Conservation (phyloP, 2,329 filamentous ascomycete species). For the Neopestalotiopsis clavispora region DNA sequence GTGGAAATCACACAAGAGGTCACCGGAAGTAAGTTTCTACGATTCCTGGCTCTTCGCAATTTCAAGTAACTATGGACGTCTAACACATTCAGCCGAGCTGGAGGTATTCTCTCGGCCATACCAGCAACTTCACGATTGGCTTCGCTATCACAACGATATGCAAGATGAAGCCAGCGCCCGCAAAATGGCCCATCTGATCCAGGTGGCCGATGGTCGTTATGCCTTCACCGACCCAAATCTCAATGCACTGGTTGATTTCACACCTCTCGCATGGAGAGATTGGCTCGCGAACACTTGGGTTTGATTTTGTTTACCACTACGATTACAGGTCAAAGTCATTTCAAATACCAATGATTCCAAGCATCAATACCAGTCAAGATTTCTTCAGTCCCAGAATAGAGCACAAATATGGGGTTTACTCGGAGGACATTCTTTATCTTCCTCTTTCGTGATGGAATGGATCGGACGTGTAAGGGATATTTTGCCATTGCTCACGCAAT, state of each 20-base stretch:
- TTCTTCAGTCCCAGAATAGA: not conserved
- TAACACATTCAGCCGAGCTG: slow-evolving; percentile 38
- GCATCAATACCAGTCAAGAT: not conserved
- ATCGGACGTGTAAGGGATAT: not conserved
- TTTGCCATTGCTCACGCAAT: slow-evolving; percentile 9
- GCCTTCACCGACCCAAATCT: slow-evolving; percentile 66
- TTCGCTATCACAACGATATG: slow-evolving; percentile 48
- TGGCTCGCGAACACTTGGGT: slow-evolving; percentile 60
- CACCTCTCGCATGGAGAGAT: slow-evolving; percentile 54
- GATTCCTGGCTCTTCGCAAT: not conserved
- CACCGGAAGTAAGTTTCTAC: slow-evolving; percentile 50
- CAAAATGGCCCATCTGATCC: slow-evolving; percentile 66
- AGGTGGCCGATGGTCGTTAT: slow-evolving; percentile 71
- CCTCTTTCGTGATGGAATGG: not conserved
- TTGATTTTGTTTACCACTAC: slow-evolving; percentile 13
- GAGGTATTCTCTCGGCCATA: slow-evolving; percentile 43
- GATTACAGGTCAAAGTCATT: not conserved
- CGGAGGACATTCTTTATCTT: slow-evolving; percentile 8
- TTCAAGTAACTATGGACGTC: slow-evolving; percentile 27
- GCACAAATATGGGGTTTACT: not conserved
- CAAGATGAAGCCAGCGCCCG: slow-evolving; percentile 54
- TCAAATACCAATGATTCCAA: no score
- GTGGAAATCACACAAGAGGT: slow-evolving; percentile 53
- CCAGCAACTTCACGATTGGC: slow-evolving; percentile 44
- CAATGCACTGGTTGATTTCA: slow-evolving; percentile 54